These are phyloP conservation scores for Noccaea bulbosa DNA, from an alignment of 345 rosid genomes.

Conservation along the genomic window DNA sequence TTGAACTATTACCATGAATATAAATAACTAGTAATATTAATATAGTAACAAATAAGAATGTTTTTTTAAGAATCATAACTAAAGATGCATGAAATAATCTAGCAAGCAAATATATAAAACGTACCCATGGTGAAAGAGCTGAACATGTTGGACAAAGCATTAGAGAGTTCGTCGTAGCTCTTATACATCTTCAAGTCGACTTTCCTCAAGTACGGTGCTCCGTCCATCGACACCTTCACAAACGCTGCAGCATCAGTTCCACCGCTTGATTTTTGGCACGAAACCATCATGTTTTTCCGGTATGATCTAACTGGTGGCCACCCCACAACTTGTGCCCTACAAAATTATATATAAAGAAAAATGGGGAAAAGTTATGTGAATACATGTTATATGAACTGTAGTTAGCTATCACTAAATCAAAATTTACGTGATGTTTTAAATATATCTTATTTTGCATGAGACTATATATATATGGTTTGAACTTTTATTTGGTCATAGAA, in stretches of 20 bases:
- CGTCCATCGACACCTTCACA: constrained; percentile 94
- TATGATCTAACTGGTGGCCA: constrained; percentile 97
- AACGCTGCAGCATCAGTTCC: constrained; percentile 46
- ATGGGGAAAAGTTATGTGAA: neutral
- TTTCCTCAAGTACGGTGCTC: constrained; percentile 93
- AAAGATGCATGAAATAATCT: constrained; percentile 5
- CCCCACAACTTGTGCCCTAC: constrained; percentile 88
- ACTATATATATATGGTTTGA: neutral
- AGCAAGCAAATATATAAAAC: constrained; percentile 1
- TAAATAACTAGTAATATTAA: neutral
- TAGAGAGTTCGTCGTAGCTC: constrained; percentile 68
- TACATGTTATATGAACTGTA: constrained; percentile 5
- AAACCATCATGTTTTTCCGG: constrained; percentile 68
- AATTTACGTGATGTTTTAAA: constrained; percentile 11
- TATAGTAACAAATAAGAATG: constrained; percentile 1
- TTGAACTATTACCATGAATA: neutral
- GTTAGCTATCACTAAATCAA: neutral
- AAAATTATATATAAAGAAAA: neutral
- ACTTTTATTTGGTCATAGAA: neutral
- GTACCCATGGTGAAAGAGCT: constrained; percentile 80
- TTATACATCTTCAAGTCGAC: constrained; percentile 80
- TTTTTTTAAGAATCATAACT: neutral
- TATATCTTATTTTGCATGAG: constrained; percentile 7
- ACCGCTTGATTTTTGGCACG: constrained; percentile 48
- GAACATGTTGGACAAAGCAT: constrained; percentile 73